Percentiles rank a stretch among this genome's conserved stretches.
Evolutionary conservation across 129 eudicot genomes (phyloP).

Genomic region (Heracleum sosnowskyi): DNA sequence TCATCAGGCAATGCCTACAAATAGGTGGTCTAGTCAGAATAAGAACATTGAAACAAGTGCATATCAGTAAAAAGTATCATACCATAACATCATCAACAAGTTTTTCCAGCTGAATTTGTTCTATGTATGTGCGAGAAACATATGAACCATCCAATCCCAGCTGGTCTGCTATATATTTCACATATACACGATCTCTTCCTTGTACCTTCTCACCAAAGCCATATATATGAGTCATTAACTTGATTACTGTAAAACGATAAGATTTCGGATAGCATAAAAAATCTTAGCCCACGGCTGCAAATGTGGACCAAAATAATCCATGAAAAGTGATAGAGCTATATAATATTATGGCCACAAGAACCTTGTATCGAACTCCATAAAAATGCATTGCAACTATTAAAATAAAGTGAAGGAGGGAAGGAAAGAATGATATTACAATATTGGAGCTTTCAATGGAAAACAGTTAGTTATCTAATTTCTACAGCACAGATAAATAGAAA

Average conservation of each 20-base stretch:
- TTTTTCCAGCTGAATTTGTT: slow-evolving; percentile 94
- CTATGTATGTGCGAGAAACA: slow-evolving; percentile 92
- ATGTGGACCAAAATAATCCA: not conserved
- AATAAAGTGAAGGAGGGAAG: not conserved
- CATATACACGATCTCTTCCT: slow-evolving; percentile 88
- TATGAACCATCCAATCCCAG: slow-evolving; percentile 87
- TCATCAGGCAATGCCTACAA: slow-evolving; percentile 85
- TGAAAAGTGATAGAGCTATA: not conserved
- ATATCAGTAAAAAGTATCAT: slow-evolving; percentile 16
- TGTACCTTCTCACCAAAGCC: slow-evolving; percentile 56
- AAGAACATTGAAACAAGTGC: slow-evolving; percentile 10
- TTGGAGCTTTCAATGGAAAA: not conserved
- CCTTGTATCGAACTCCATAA: not conserved
- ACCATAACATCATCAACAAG: slow-evolving; percentile 92
- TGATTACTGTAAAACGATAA: not conserved
- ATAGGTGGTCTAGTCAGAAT: slow-evolving; percentile 18
- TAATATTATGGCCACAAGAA: not conserved
- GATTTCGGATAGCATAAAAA: not conserved
- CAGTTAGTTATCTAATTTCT: not conserved
- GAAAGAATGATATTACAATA: not conserved
- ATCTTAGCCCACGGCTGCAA: not conserved
- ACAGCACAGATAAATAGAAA: not conserved
- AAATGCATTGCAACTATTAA: not conserved
- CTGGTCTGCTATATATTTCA: slow-evolving; percentile 67
- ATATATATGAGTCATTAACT: not conserved